A percentile compares a stretch with the other conserved stretches of the same genome.
Evolutionary conservation across 441 rosid species (phyloP).

Genomic region (Brassica balearica): DNA sequence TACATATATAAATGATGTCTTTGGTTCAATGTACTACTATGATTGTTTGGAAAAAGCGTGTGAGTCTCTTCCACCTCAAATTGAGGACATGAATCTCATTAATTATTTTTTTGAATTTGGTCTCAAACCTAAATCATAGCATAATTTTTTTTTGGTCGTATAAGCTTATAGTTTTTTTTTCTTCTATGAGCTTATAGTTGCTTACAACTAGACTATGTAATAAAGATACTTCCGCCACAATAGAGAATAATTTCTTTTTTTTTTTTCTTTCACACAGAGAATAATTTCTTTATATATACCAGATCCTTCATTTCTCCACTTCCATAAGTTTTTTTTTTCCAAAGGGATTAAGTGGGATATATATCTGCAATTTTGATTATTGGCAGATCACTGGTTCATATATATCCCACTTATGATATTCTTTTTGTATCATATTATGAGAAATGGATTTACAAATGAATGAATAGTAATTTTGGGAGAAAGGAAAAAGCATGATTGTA

Average conservation of each 20-base stretch:
- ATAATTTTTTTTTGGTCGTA: neutral
- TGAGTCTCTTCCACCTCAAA: slow-evolving; percentile 40
- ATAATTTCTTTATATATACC: neutral
- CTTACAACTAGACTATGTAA: neutral
- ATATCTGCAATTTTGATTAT: neutral
- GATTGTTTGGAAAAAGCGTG: slow-evolving; percentile 38
- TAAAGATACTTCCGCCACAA: neutral
- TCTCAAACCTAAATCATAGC: neutral
- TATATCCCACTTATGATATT: neutral
- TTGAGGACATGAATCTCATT: slow-evolving; percentile 31
- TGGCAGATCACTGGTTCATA: neutral
- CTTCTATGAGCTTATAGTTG: neutral
- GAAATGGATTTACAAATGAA: neutral
- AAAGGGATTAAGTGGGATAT: neutral
- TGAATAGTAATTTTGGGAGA: neutral
- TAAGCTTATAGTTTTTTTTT: neutral
- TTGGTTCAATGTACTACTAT: slow-evolving; percentile 36
- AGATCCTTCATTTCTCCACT: neutral
- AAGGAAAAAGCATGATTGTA: slow-evolving; percentile 24
- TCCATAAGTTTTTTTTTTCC: neutral
- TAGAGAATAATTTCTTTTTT: neutral
- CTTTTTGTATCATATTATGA: slow-evolving; percentile 6
- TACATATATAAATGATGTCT: slow-evolving; percentile 33
- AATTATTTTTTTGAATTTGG: slow-evolving; percentile 2
- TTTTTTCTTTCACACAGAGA: neutral